phyloP scores from a whole-genome alignment of 202 grass and related monocot genomes.

The Eragrostis tef region DNA sequence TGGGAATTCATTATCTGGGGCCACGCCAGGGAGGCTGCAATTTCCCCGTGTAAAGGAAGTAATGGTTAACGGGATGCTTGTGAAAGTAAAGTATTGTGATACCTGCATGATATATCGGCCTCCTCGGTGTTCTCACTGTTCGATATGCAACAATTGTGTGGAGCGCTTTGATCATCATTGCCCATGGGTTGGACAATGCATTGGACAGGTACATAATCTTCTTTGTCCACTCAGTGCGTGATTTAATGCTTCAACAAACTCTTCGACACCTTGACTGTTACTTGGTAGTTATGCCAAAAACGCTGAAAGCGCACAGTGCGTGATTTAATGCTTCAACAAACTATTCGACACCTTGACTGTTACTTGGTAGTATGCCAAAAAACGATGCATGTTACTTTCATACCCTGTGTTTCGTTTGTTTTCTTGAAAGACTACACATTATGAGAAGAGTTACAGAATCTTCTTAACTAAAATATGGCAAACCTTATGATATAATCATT shows the following conservation, averaged over 20 bases:
- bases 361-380: not conserved
- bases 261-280: not conserved
- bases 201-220: constrained; percentile 67
- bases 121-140: constrained; percentile 86
- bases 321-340: constrained; percentile 22
- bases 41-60: constrained; percentile 58
- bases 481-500: not conserved
- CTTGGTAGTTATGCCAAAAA: not conserved
- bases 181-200: constrained; percentile 96
- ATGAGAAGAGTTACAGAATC: not conserved
- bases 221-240: constrained; percentile 32
- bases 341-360: not conserved
- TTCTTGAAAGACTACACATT: not conserved
- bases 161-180: constrained; percentile 97
- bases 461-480: not conserved
- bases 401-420: constrained; percentile 3
- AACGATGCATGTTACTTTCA: constrained; percentile 2
- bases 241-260: constrained; percentile 21
- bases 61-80: constrained; percentile 58
- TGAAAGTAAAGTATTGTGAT: constrained; percentile 86
- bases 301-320: not conserved
- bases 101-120: constrained; percentile 90
- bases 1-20: constrained; percentile 55
- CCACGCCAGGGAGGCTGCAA: constrained; percentile 62
- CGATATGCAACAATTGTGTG: constrained; percentile 89